phyloP scores from a whole-genome alignment of 1,139 yeast species.

The Candida sojae region DNA sequence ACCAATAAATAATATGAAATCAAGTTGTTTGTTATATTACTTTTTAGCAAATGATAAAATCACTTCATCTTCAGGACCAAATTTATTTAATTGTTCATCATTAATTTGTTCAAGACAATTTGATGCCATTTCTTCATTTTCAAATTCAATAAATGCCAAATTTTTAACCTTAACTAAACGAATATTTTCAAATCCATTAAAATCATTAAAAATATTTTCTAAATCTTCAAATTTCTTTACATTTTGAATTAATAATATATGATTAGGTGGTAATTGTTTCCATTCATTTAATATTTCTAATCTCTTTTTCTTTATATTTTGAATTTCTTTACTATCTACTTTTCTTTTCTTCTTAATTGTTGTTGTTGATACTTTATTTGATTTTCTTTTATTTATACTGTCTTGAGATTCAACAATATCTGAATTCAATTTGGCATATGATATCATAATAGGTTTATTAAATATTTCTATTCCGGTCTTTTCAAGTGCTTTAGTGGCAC shows the following conservation, averaged over 20 bases:
- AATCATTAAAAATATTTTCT: slow-evolving; percentile 47
- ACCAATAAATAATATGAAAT: no score
- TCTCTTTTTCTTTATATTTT: slow-evolving; percentile 24
- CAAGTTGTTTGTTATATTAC: slow-evolving; percentile 16
- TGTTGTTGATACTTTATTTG: not conserved
- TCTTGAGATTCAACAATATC: slow-evolving; percentile 30
- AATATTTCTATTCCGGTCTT: slow-evolving; percentile 49
- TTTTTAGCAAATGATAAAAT: slow-evolving; percentile 39
- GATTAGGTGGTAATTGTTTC: slow-evolving; percentile 63
- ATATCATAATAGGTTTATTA: slow-evolving; percentile 54
- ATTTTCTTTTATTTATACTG: slow-evolving; percentile 10
- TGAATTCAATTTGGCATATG: slow-evolving; percentile 47
- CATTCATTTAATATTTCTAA: slow-evolving; percentile 19
- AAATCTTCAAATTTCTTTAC: slow-evolving; percentile 36
- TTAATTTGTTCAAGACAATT: slow-evolving; percentile 21
- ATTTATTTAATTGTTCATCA: slow-evolving; percentile 13
- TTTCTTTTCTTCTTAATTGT: slow-evolving; percentile 16
- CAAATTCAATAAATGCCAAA: slow-evolving; percentile 83
- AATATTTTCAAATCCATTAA: slow-evolving; percentile 62
- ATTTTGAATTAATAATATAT: slow-evolving; percentile 66
- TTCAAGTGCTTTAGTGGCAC: slow-evolving; percentile 53
- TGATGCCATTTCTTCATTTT: slow-evolving; percentile 40
- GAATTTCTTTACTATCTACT: slow-evolving; percentile 20
- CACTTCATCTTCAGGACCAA: slow-evolving; percentile 22
- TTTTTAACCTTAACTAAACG: slow-evolving; percentile 67